Evolutionary conservation across 2,329 filamentous ascomycete species (phyloP), one percentile per base, ranked within the genome.

Genomic region (Parafenestella ontariensis): DNA sequence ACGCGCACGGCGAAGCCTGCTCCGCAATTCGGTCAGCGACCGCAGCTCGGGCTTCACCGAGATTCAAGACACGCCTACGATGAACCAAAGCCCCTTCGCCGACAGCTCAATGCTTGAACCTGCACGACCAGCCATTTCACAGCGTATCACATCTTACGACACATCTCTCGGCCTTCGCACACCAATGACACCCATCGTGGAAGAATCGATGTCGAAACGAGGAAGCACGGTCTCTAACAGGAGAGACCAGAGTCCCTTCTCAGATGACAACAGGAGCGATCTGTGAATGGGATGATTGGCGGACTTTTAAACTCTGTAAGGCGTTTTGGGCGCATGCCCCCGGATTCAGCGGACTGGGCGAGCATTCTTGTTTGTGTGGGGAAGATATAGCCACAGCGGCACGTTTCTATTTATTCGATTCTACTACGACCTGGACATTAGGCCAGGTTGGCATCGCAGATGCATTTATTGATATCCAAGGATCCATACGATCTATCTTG

Each of bases 141-240:
- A 70, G 28, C 66, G 72, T 43, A 68, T 72, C 58, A 69, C 65
- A 11, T 74, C 70, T 2, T 67, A 68, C 54, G 65, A 68, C 23
- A 60, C 61, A 3, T 67, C 66, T 9, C 67, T 64, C 24, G 64
- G 61, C 18, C 56, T 73, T 2, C 68, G 67, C 18, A 61, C 66
- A 20, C 71, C 72, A 8, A 74, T 81, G 55, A 77, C 75, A 18
- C 78, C 78, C 17, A 79, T 81, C n/a, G 76, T 77, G 7, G 79
- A 82, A 54, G 79, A 81, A 58, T 73, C 74, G 1, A 74, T 71
- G 58, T 70, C 77, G 26, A 77, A 76, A 43, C 60, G 66, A 17
- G 77, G 70, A 46, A 63, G 62, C 39, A 64, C 69, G 7, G 57
- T 65, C 20, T 70, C 68, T 1, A 40, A 48, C 28, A 65, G 65